A percentile compares a stretch with the other conserved stretches of the same genome.
phyloP scores from a whole-genome alignment of 2,329 filamentous ascomycete genomes.

The Exophiala oligosperma region DNA sequence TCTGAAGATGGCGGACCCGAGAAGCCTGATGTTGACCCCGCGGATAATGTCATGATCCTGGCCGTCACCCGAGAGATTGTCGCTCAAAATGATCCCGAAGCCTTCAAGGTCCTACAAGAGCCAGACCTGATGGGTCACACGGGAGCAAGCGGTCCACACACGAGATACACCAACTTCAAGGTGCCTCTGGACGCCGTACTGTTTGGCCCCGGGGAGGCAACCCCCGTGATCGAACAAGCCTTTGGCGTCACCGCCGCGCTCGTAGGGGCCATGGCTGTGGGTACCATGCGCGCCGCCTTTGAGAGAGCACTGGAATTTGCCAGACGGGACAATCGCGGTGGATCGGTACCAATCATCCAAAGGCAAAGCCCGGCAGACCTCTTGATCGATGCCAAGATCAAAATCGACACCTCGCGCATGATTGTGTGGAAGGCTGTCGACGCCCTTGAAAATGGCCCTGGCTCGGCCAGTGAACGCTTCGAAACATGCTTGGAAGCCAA shows the following conservation, averaged over 20 bases:
- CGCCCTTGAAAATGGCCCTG: conserved; percentile 43
- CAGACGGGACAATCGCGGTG: conserved; percentile 46
- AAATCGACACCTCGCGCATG: conserved; percentile 48
- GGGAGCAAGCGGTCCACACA: conserved; percentile 51
- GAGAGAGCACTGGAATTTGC: conserved; percentile 53
- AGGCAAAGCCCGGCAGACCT: conserved; percentile 54
- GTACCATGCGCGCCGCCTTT: conserved; percentile 55
- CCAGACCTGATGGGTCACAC: conserved; percentile 49
- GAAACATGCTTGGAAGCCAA: conserved; percentile 53
- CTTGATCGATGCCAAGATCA: conserved; percentile 53
- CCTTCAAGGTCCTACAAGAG: conserved; percentile 50
- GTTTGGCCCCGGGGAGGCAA: conserved; percentile 44
- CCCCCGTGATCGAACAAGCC: conserved; percentile 41
- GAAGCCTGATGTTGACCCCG: conserved; percentile 29
- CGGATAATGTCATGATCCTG: conserved; percentile 48
- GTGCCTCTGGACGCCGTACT: conserved; percentile 51
- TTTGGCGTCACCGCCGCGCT: conserved; percentile 50
- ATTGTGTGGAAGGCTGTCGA: conserved; percentile 55
- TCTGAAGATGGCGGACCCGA: conserved; percentile 21
- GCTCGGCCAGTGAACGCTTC: conserved; percentile 41
- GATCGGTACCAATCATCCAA: conserved; percentile 46
- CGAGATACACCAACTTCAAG: conserved; percentile 48
- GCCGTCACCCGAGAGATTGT: conserved; percentile 51
- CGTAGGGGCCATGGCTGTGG: conserved; percentile 56
- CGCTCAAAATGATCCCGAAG: conserved; percentile 40